Evolutionary conservation across 345 rosid genomes (phyloP).

Genomic region (Camelina neglecta): DNA sequence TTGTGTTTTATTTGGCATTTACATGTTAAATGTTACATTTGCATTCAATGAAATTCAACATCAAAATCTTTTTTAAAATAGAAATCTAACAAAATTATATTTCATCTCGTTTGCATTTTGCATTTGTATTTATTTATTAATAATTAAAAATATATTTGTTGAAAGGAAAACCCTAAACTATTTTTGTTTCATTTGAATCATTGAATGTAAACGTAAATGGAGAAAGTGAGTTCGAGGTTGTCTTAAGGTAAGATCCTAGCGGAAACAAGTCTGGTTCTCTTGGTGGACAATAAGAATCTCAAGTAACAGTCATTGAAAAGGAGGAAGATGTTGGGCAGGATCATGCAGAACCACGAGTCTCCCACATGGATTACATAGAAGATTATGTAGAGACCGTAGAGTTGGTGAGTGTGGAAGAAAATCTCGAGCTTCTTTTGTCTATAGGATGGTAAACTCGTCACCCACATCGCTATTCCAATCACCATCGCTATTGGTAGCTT

Average conservation of each 20-base stretch:
- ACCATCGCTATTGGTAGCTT: slow-evolving; percentile 48
- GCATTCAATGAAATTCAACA: too few relatives aligned
- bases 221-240: slow-evolving; percentile 59
- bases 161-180: background rate
- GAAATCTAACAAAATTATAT: background rate
- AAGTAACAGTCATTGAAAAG: slow-evolving; percentile 65
- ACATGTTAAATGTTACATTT: too few relatives aligned
- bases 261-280: slow-evolving; percentile 49
- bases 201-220: slow-evolving; percentile 36
- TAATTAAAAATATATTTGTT: slow-evolving; percentile 18
- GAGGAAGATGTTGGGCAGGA: slow-evolving; percentile 72
- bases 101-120: background rate
- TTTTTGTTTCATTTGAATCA: background rate
- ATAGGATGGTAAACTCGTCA: slow-evolving; percentile 51
- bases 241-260: slow-evolving; percentile 60
- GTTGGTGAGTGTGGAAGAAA: slow-evolving; percentile 60
- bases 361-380: slow-evolving; percentile 76
- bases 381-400: slow-evolving; percentile 54
- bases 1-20: too few relatives aligned
- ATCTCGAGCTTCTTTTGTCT: slow-evolving; percentile 64
- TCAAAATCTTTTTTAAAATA: background rate
- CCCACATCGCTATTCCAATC: slow-evolving; percentile 64
- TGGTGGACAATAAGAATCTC: slow-evolving; percentile 65
- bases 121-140: background rate
- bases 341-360: slow-evolving; percentile 50